Base-by-base conservation (phyloP, 352 stramenopile genomes). In the Globisporangium okanoganense region DNA sequence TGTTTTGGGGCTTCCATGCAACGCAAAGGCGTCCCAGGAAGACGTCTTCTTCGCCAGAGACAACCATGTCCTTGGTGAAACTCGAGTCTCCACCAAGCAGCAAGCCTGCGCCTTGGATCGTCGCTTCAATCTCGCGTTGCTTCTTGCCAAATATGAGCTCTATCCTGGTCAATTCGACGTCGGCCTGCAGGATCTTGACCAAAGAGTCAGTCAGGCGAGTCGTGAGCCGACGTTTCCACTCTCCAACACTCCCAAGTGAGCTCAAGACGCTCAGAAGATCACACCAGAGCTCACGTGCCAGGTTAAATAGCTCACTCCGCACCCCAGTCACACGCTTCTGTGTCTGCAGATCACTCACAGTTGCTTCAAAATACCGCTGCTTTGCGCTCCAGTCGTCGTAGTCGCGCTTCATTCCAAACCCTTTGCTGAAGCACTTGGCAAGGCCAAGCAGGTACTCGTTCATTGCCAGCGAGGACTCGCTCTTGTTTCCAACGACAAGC, bases 381-480 rank as follows among this genome's bases (percentile, higher is more conserved):
- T 5, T 47, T 41, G 27, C 25, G 27, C 16, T n/a, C 25, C 54
- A 29, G 10, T 41, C 35, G 25, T 41, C 40, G 4, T 14, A 35
- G 8, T 25, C 18, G 8, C n/a, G 48, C 36, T 51, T 57, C 5
- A 48, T 20, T 9, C 20, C n/a, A 6, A 64, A 35, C 14, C 57
- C 14, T 25, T 7, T 44, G n/a, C 27, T n/a, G 20, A 64, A 57
- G 29, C 27, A 31, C 25, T 22, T n/a, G 2, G 58, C 24, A 7
- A 57, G n/a, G 3, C 36, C 48, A n/a, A 40, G n/a, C 24, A 56
- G 3, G 36, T 56, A 61, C 1, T 49, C 36, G 13, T 66, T 45
- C 20, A 5, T 25, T 5, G n/a, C 27, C 14, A 7, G 12, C 3
- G 14, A 13, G 0, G 33, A 22, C 2, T 16, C 22, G 12, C 18